These are phyloP conservation scores for Silene noctiflora DNA, from an alignment of 179 eudicot genomes.

Conservation along the genomic window DNA sequence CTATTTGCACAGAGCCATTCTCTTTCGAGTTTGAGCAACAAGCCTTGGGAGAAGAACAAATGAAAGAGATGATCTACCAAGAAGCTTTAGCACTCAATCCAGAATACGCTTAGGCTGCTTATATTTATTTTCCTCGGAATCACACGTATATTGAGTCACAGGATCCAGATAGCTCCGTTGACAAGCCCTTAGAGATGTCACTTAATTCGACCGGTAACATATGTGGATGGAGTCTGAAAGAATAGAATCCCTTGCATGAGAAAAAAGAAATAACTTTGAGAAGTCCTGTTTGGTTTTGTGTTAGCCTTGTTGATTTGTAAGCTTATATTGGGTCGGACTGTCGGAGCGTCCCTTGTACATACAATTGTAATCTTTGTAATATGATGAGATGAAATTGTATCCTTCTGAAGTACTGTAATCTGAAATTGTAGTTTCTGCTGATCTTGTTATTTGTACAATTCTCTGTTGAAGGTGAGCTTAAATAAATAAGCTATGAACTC, in stretches of 20 bases:
- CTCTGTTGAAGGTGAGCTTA: no score
- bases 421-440: no score
- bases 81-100: conserved; percentile 60
- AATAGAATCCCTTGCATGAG: no score
- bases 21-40: conserved; percentile 81
- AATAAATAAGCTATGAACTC: no score
- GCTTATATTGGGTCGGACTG: neutral
- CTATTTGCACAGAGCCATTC: conserved; percentile 58
- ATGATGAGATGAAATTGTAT: neutral
- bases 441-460: no score
- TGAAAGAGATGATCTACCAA: conserved; percentile 79
- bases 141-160: neutral
- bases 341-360: neutral
- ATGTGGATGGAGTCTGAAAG: no score
- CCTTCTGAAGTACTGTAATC: neutral
- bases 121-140: neutral
- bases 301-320: neutral
- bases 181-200: neutral
- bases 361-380: neutral
- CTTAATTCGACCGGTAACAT: neutral
- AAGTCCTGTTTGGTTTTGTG: neutral
- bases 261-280: no score
- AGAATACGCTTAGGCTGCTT: conserved; percentile 32
- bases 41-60: conserved; percentile 71
- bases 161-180: neutral